Evolutionary conservation across 306 rosid species (phyloP).

Genomic region (Alnus glutinosa): DNA sequence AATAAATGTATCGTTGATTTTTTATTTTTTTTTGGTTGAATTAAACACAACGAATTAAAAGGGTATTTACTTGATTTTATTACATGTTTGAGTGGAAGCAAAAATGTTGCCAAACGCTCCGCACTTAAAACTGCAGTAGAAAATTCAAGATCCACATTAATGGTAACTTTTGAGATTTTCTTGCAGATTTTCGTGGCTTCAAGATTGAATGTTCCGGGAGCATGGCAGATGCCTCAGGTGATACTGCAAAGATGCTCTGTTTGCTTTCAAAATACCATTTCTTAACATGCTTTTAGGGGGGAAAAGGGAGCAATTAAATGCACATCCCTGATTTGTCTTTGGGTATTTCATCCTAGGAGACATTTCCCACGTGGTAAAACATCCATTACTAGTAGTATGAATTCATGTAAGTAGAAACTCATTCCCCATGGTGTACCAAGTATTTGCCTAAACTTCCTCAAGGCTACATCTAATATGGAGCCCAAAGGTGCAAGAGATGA

Average conservation of each 20-base stretch:
- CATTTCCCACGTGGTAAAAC: background rate
- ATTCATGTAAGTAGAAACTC: background rate
- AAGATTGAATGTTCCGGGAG: conserved; percentile 97
- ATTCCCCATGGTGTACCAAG: background rate
- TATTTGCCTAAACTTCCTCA: background rate
- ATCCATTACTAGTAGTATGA: background rate
- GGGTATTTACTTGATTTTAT: background rate
- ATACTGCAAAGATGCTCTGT: conserved; percentile 24
- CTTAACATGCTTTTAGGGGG: background rate
- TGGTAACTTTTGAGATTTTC: conserved; percentile 18
- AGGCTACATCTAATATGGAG: background rate
- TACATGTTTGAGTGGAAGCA: background rate
- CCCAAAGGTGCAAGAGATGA: background rate
- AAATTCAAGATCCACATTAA: conserved; percentile 4
- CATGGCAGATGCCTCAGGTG: conserved; percentile 99
- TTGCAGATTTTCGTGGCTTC: conserved; percentile 89
- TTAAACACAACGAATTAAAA: background rate
- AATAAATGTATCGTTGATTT: background rate
- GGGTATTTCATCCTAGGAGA: background rate
- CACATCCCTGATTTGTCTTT: background rate
- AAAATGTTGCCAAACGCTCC: background rate
- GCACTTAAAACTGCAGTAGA: background rate
- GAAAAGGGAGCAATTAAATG: background rate
- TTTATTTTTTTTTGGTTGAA: conserved; percentile 1
- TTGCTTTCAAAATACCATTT: conserved; percentile 1